Base-by-base conservation (phyloP, 1,284 basidiomycete species). In the Fomitiporia mediterranea region DNA sequence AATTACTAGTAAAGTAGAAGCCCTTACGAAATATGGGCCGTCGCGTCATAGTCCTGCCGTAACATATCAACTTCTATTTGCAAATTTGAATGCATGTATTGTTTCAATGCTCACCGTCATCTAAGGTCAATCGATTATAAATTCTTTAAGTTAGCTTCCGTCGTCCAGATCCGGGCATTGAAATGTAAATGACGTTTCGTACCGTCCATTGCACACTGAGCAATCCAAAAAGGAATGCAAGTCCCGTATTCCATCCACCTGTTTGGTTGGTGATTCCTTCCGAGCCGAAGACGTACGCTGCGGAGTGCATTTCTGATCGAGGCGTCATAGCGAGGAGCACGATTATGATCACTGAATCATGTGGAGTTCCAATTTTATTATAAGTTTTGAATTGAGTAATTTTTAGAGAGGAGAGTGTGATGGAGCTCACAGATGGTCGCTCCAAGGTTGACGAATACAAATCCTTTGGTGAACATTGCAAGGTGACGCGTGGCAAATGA, bases 141-240 rank as follows among this genome's bases (percentile, higher is more conserved):
- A 6, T 34, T 13, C 32, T 39, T 38, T 11, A 49, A 28, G 21
- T 43, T 4, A 32, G 19, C 11, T 48, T 43, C 42, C 42, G n/a
- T 6, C 2, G 17, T 37, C 35, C 7, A 32, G 38, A 32, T 50
- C n/a, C 53, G 38, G 32, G 23, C 54, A 38, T 21, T 51, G 27
- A 63, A 59, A n/a, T 46, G 28, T 50, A 27, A 32, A 43, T 3
- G 71, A n/a, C n/a, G n/a, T n/a, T n/a, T n/a, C 84, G 60, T 68
- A 90, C 86, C 57, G 89, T 92, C 91, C 90, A 96, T 70, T 96
- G 91, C 8, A 97, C 94, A 60, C 88, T 91, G 55, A 95, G 74
- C 54, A 97, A 72, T 27, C 94, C 94, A 61, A 97, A 86, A 51
- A 95, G 72, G 74, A 96, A 95, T 1, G 91, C 85, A 51, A 96